A percentile compares a stretch with the other conserved stretches of the same genome.
Conservation (phyloP, 2,329 filamentous ascomycete genomes). For the Fusarium illudens region DNA sequence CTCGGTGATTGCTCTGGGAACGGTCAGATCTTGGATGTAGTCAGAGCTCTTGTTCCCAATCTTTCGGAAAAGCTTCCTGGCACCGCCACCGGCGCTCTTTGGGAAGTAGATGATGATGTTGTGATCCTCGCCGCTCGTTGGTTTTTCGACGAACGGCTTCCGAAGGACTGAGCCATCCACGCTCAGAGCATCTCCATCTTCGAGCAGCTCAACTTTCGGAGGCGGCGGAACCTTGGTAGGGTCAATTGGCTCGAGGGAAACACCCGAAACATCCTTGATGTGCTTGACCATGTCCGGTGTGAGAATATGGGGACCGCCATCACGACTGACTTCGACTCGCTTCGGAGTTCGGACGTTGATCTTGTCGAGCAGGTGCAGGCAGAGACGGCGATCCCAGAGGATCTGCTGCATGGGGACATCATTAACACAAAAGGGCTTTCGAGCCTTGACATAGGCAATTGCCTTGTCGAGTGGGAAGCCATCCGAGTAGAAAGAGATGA, state of each 20-base stretch:
- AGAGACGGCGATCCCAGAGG: conserved; percentile 93
- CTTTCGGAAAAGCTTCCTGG: conserved; percentile 91
- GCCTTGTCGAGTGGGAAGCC: conserved; percentile 97
- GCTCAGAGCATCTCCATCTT: conserved; percentile 85
- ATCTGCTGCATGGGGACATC: conserved; percentile 98
- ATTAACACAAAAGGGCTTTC: conserved; percentile 97
- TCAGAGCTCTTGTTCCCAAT: conserved; percentile 99
- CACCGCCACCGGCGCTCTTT: conserved; percentile 84
- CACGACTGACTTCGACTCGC: conserved; percentile 88
- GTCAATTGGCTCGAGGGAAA: conserved; percentile 75
- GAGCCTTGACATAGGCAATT: conserved; percentile 90
- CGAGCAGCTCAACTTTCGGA: conserved; percentile 81
- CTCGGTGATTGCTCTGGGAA: conserved; percentile 85
- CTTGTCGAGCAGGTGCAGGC: conserved; percentile 85
- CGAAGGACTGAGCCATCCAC: conserved; percentile 84
- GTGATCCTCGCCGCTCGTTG: conserved; percentile 97
- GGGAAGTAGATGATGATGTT: conserved; percentile 99
- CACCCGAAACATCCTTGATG: conserved; percentile 80
- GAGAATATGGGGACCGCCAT: conserved; percentile 84
- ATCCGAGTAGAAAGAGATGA: conserved; percentile 98
- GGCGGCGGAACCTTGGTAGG: conserved; percentile 71
- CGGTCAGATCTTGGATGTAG: conserved; percentile 77
- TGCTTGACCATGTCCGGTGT: conserved; percentile 83
- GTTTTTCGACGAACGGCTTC: conserved; percentile 98
- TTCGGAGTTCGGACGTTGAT: conserved; percentile 90